Evolutionary conservation across 2,329 filamentous ascomycete species (phyloP).

Genomic region (Aspergillus persii): DNA sequence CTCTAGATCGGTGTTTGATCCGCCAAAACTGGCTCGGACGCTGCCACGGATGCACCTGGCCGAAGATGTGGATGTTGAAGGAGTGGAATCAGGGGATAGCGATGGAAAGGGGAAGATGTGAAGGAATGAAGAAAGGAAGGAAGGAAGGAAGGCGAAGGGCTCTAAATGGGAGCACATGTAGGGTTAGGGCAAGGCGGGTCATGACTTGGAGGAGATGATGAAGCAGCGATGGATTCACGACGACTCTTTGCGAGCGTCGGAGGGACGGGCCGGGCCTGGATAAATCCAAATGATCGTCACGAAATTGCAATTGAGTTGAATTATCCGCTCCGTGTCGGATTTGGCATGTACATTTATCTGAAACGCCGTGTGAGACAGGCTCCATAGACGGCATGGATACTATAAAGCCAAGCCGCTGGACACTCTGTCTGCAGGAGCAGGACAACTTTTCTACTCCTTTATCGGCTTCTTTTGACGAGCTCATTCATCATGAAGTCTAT

Average conservation of each 20-base stretch:
- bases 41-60: slow-evolving; percentile 16
- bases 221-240: not conserved
- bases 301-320: not conserved
- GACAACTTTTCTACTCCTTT: not conserved
- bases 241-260: not conserved
- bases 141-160: not conserved
- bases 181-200: not conserved
- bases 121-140: not conserved
- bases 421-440: not conserved
- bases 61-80: slow-evolving; percentile 9
- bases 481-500: slow-evolving; percentile 14
- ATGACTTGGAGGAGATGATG: not conserved
- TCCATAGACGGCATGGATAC: not conserved
- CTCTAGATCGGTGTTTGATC: slow-evolving; percentile 29
- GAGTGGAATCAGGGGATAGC: not conserved
- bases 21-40: slow-evolving; percentile 22
- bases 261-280: not conserved
- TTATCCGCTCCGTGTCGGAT: not conserved
- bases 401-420: not conserved
- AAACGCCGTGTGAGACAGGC: not conserved
- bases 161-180: not conserved
- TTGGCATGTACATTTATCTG: not conserved
- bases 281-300: not conserved
- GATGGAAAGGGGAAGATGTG: slow-evolving; percentile 3
- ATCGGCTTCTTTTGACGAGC: not conserved